These are phyloP conservation scores for Alternaria triticina DNA, from an alignment of 2,329 filamentous ascomycete genomes.

Conservation along the genomic window DNA sequence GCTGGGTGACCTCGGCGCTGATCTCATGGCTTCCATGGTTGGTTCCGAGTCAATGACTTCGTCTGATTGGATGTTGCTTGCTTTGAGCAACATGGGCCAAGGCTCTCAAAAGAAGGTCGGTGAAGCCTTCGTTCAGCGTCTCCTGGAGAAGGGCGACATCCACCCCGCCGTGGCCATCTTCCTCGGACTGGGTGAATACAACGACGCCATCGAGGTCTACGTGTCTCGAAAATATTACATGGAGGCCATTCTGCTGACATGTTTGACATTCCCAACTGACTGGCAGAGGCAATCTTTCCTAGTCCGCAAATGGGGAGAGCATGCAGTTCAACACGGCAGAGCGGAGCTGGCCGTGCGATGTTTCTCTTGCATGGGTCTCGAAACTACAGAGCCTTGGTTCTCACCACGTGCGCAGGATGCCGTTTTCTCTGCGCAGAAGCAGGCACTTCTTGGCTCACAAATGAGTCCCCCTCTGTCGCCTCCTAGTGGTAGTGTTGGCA, in stretches of 20 bases:
- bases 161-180: constrained; percentile 93
- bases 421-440: constrained; percentile 62
- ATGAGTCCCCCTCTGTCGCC: constrained; percentile 77
- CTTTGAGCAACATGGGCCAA: constrained; percentile 81
- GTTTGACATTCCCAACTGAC: constrained; percentile 79
- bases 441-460: constrained; percentile 58
- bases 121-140: constrained; percentile 85
- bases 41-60: constrained; percentile 85
- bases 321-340: constrained; percentile 83
- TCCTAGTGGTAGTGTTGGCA: constrained; percentile 59
- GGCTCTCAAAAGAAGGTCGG: constrained; percentile 86
- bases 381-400: constrained; percentile 85
- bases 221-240: constrained; percentile 89
- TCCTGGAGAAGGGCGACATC: constrained; percentile 87
- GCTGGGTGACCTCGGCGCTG: constrained; percentile 84
- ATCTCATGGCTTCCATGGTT: constrained; percentile 78
- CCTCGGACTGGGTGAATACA: constrained; percentile 87
- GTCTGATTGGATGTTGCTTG: constrained; percentile 96
- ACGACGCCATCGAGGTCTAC: constrained; percentile 96
- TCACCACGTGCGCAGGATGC: constrained; percentile 77
- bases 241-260: constrained; percentile 90
- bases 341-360: constrained; percentile 90
- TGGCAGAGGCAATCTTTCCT: constrained; percentile 92
- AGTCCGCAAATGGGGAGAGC: constrained; percentile 93
- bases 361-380: constrained; percentile 87